Evolutionary conservation across 1,284 basidiomycete genomes (phyloP), one percentile per base, ranked within the genome.

Genomic region (Leucoagaricus sp.): DNA sequence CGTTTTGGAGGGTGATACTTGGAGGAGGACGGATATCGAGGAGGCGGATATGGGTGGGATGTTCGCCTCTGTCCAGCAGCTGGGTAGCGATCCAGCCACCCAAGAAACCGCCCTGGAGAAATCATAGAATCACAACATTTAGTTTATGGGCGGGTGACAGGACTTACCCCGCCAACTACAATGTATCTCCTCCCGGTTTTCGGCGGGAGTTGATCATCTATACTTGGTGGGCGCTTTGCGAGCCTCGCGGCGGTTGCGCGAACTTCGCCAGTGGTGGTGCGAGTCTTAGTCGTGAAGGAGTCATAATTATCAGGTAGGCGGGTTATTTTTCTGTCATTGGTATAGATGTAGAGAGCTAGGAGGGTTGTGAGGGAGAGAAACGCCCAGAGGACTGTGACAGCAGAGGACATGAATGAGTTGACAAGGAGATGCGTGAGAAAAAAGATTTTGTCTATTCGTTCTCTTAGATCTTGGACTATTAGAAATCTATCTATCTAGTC

Each of bases 81-180:
- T 87, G 83, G 0, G 82, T 70, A 3, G 87, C 83, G 38, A 91
- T 84, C 89, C 89, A 91, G 12, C 86, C 86, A 9, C 89, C 89
- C 5, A 90, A 67, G 58, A 89, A 89, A 0, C 88, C 88, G 2
- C 83, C 82, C 85, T 89, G 58, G 17, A 42, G 8, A 17, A n/a
- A n/a, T 38, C 19, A 28, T 12, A 34, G 21, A 9, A 47, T n/a
- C n/a, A n/a, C n/a, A 23, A 26, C 19, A 10, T 19, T n/a, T 49
- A 17, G 10, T 26, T 40, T 50, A 5, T 19, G 38, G 12, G 5
- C 9, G 17, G 9, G n/a, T 33, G 25, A 47, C 7, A 23, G 40
- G 28, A 71, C 73, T 53, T 54, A 77, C 75, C 51, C 75, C 75
- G 40, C 75, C 75, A 19, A 75, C 70, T n/a, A 77, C 64, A 42